Base-by-base conservation (phyloP, 306 rosid genomes). In the Vicia villosa region DNA sequence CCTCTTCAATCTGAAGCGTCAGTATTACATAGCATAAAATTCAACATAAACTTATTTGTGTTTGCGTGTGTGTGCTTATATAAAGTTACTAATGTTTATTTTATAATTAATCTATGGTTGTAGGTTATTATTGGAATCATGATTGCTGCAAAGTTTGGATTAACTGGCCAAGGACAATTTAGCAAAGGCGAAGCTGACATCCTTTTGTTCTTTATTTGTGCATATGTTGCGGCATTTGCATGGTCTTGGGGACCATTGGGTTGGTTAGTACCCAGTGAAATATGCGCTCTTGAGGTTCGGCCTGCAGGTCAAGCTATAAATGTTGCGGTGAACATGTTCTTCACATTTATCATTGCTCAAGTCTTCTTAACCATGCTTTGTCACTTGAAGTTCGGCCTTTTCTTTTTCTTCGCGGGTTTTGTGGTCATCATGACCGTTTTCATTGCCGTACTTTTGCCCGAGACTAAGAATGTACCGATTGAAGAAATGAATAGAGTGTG, bases 201-300 rank as follows among this genome's bases (percentile, higher is more conserved):
- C 1, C 70, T 84, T 3, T 15, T 86, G 61, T 7, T 77, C n/a
- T 73, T 89, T 17, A 81, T 89, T 5, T 89, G 92, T 30, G 5
- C 24, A 6, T 89, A 84, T 34, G 90, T 86, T 40, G 92, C 92
- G 16, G 90, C 83, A 41, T 89, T 77, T 14, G 90, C 92, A 0
- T 89, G 96, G 96, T 89, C 92, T 3, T 89, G 96, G 90, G 92
- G 90, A 0, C 92, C 88, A 10, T 38, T 89, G 15, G 88, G 87
- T 11, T 89, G 89, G 96, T 73, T 86, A 42, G 78, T 89, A 2
- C 96, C 91, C 0, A 81, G 86, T 40, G 91, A 89, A 60, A 77
- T 84, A 5, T 89, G 89, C 28, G 66, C 89, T 9, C 60, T 86
- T 0, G 91, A 84, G 59, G 54, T 86, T 49, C 69, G 96, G 52